Conservation (phyloP, 2,329 filamentous ascomycete species). For the Remersonia thermophila region DNA sequence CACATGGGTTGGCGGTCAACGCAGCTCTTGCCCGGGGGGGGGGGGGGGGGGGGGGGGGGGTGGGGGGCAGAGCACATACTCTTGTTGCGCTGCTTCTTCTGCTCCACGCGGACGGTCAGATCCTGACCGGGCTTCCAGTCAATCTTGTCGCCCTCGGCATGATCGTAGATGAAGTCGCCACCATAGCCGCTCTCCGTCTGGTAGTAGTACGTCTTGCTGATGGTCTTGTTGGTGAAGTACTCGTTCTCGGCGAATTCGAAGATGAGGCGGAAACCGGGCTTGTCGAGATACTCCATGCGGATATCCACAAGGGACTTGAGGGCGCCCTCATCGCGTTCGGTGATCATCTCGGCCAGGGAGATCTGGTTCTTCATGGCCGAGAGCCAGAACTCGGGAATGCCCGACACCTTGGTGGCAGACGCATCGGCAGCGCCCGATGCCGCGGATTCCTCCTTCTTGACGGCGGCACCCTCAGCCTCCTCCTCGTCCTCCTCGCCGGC, state of each 20-base stretch:
- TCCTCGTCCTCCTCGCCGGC: constrained; percentile 72
- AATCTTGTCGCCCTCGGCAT: constrained; percentile 95
- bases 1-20: constrained; percentile 11
- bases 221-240: constrained; percentile 92
- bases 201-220: constrained; percentile 98
- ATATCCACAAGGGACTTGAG: constrained; percentile 85
- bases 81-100: constrained; percentile 99
- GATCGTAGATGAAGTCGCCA: constrained; percentile 98
- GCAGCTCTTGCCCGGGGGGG: too few species aligned
- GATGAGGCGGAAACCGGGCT: constrained; percentile 94
- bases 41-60: too few species aligned
- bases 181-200: constrained; percentile 98
- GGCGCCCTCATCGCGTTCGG: constrained; percentile 87
- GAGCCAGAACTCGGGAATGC: constrained; percentile 98
- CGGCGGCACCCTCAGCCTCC: constrained; percentile 43
- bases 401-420: constrained; percentile 36
- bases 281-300: constrained; percentile 98
- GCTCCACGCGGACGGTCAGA: constrained; percentile 86
- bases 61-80: constrained; percentile 55
- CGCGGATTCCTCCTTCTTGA: constrained; percentile 45
- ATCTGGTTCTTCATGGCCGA: constrained; percentile 99
- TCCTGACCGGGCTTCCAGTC: constrained; percentile 93
- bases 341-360: constrained; percentile 96
- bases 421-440: constrained; percentile 43
- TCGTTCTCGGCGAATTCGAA: constrained; percentile 95